Evolutionary conservation across 2,329 filamentous ascomycete species (phyloP).

Genomic region (Aaosphaeria pasadenensis): DNA sequence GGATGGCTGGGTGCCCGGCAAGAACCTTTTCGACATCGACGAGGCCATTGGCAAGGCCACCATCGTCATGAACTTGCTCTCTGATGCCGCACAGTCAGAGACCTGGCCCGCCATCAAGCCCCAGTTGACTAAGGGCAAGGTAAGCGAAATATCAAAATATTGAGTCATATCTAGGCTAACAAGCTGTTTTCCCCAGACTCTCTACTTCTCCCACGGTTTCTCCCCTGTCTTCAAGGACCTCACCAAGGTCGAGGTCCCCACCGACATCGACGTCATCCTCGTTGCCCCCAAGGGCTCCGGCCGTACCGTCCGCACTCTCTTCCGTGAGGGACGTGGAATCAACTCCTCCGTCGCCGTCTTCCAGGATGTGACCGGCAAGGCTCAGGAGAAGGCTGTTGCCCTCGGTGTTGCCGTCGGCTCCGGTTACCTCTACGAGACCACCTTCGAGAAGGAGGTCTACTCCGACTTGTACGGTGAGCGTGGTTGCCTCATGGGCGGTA

Average conservation of each 20-base stretch:
- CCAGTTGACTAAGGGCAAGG: constrained; percentile 97
- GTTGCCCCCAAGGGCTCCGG: constrained; percentile 98
- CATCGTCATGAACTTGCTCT: constrained; percentile 99
- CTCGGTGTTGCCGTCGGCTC: constrained; percentile 95
- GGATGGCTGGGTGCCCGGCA: constrained; percentile 97
- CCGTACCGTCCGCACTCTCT: constrained; percentile 96
- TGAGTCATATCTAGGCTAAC: constrained; percentile 9
- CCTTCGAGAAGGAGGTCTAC: constrained; percentile 99
- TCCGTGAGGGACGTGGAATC: constrained; percentile 99
- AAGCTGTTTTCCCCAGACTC: constrained; percentile 60
- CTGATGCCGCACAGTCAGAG: constrained; percentile 96
- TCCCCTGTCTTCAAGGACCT: constrained; percentile 99
- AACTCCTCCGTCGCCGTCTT: constrained; percentile 98
- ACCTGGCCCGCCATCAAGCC: constrained; percentile 99
- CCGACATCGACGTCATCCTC: constrained; percentile 97
- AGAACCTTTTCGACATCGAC: constrained; percentile 98
- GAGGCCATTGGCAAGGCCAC: constrained; percentile 92
- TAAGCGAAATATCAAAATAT: constrained; percentile 36
- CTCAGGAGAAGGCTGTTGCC: constrained; percentile 95
- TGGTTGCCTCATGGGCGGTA: constrained; percentile 99
- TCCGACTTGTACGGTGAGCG: constrained; percentile 99
- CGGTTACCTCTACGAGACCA: constrained; percentile 99
- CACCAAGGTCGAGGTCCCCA: constrained; percentile 97
- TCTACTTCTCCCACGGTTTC: constrained; percentile 99
- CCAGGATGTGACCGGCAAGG: constrained; percentile 98